Evolutionary conservation across 176 grass and related monocot genomes (phyloP).

Genomic region (Urochloa ruziziensis): DNA sequence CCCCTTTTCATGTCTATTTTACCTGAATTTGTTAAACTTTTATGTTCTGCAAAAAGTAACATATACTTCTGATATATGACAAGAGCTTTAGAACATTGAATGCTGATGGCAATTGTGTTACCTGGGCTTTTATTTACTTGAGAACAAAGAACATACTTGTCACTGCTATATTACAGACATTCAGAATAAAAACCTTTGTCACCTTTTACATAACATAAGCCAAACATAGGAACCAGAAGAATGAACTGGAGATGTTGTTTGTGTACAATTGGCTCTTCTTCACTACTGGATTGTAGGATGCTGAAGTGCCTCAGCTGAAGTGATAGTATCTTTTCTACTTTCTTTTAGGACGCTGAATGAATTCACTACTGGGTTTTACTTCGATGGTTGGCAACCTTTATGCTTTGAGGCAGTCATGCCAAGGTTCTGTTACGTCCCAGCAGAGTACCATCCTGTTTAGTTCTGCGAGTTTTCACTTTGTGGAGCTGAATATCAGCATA

Average conservation of each 20-base stretch:
- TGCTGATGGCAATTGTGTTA: not conserved
- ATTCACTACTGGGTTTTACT: not conserved
- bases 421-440: not conserved
- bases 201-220: not conserved
- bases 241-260: constrained; percentile 4
- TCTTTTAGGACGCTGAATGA: not conserved
- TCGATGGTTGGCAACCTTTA: not conserved
- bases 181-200: not conserved
- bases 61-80: not conserved
- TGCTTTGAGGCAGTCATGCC: not conserved
- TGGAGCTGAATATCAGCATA: not conserved
- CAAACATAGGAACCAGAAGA: not conserved
- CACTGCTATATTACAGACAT: not conserved
- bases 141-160: not conserved
- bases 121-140: not conserved
- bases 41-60: not conserved
- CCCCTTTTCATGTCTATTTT: not conserved
- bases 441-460: not conserved
- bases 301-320: not conserved
- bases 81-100: not conserved
- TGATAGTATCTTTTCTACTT: not conserved
- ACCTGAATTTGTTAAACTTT: not conserved
- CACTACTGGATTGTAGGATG: too few relatives aligned
- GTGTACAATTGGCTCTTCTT: not conserved
- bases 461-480: not conserved